Conservation (phyloP, 2,329 filamentous ascomycete species). For the Furcasterigmium sp. region DNA sequence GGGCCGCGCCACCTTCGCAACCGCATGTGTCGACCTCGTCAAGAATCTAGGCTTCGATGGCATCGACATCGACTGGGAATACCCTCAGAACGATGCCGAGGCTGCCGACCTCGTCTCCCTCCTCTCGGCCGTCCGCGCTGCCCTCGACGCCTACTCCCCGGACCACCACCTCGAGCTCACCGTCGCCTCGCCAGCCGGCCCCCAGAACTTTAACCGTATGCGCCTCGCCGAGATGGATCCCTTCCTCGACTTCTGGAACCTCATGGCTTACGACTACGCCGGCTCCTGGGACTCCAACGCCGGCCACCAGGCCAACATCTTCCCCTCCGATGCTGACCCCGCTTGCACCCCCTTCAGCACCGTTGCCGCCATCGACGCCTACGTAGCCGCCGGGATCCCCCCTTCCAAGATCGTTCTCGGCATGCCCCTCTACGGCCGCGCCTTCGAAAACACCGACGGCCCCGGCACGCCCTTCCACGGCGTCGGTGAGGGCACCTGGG, state of each 20-base stretch:
- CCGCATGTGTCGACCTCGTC: constrained; percentile 67
- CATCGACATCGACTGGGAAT: constrained; percentile 66
- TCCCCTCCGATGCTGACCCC: constrained; percentile 50
- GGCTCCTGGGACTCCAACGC: constrained; percentile 71
- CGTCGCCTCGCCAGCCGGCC: constrained; percentile 58
- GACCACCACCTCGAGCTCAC: constrained; percentile 58
- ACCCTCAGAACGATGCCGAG: constrained; percentile 49
- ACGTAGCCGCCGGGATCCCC: constrained; percentile 59
- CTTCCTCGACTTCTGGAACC: constrained; percentile 68
- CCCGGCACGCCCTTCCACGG: constrained; percentile 65
- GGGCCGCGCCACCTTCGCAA: constrained; percentile 68
- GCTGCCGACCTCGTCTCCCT: constrained; percentile 56
- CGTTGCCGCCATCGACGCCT: constrained; percentile 63
- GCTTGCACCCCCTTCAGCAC: constrained; percentile 74
- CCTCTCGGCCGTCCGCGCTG: constrained; percentile 48
- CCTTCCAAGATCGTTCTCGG: constrained; percentile 76
- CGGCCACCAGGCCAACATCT: constrained; percentile 80
- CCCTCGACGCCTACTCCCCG: constrained; percentile 41
- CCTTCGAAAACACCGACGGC: constrained; percentile 75
- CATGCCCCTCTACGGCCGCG: constrained; percentile 87
- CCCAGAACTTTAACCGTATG: constrained; percentile 57
- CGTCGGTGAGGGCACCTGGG: constrained; percentile 76
- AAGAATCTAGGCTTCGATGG: constrained; percentile 76
- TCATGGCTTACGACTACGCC: constrained; percentile 87
- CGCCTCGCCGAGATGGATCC: constrained; percentile 60